Percentiles rank a stretch among this genome's conserved stretches.
phyloP scores from a whole-genome alignment of 208 protist species.

The Herpetomonas samuelpessoai region DNA sequence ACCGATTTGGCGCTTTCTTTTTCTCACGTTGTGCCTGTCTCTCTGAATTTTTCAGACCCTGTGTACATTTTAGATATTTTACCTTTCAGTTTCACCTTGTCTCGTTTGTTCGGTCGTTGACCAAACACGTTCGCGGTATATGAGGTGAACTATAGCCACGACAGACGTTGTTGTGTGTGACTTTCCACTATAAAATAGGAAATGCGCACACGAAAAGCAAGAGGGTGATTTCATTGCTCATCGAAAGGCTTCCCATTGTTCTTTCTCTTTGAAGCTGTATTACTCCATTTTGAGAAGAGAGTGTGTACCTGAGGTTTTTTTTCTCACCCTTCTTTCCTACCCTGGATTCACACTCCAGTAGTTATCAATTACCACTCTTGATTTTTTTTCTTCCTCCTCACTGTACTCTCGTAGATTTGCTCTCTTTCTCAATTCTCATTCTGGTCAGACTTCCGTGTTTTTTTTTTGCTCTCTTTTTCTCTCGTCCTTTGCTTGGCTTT shows the following conservation, averaged over 20 bases:
- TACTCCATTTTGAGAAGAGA: conserved; percentile 5
- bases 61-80: no score
- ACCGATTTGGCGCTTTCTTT: no score
- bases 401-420: conserved; percentile 14
- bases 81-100: no score
- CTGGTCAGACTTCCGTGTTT: background rate
- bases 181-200: no score
- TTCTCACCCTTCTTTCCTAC: conserved; percentile 6
- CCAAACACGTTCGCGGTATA: no score
- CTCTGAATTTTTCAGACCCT: no score
- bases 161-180: no score
- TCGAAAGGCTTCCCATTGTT: conserved; percentile 5
- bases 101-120: no score
- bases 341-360: background rate
- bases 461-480: conserved; percentile 8
- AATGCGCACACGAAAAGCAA: no score
- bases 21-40: no score
- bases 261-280: background rate
- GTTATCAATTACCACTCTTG: background rate
- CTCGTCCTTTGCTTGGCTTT: background rate
- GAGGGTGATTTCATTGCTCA: background rate
- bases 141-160: no score
- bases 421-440: conserved; percentile 6
- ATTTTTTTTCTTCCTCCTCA: conserved; percentile 9
- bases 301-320: conserved; percentile 1